Conservation (phyloP, 1,284 basidiomycete species). For the Pseudozyma flocculosa region DNA sequence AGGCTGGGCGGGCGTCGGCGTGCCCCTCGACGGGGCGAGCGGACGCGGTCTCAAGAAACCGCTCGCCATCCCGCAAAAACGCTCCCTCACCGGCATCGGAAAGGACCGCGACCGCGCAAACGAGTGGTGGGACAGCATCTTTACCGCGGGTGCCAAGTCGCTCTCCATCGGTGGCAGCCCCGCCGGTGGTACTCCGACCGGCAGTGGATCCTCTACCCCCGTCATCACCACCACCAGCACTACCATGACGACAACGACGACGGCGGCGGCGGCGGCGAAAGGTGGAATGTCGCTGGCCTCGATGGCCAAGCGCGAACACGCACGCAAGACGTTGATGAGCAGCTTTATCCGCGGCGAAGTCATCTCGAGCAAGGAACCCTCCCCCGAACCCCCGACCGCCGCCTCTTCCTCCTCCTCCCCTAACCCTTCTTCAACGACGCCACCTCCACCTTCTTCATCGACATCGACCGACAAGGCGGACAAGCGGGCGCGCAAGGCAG, state of each 20-base stretch:
- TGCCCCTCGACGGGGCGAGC: slow-evolving; percentile 46
- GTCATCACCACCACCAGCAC: neutral
- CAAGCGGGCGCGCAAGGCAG: neutral
- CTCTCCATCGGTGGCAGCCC: slow-evolving; percentile 28
- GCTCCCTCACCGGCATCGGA: slow-evolving; percentile 51
- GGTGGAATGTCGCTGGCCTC: slow-evolving; percentile 41
- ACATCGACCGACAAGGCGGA: neutral
- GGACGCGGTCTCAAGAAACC: slow-evolving; percentile 56
- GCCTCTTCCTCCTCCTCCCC: slow-evolving; percentile 1
- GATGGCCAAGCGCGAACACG: slow-evolving; percentile 50
- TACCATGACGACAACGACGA: slow-evolving; percentile 7
- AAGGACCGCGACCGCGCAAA: slow-evolving; percentile 54
- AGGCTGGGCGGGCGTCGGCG: slow-evolving; percentile 54
- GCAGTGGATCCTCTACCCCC: slow-evolving; percentile 2
- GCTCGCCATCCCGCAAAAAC: slow-evolving; percentile 50
- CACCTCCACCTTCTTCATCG: neutral
- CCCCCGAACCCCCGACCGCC: slow-evolving; percentile 3
- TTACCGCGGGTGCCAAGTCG: slow-evolving; percentile 48
- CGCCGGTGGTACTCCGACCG: too few species aligned
- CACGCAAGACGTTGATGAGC: slow-evolving; percentile 50
- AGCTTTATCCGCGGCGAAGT: slow-evolving; percentile 49
- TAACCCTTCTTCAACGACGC: neutral
- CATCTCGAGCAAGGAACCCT: slow-evolving; percentile 12
- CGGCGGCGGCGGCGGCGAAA: slow-evolving; percentile 8
- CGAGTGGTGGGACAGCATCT: slow-evolving; percentile 58